Base-by-base conservation (phyloP, 768 basidiomycete genomes). In the Leccinum broughii region DNA sequence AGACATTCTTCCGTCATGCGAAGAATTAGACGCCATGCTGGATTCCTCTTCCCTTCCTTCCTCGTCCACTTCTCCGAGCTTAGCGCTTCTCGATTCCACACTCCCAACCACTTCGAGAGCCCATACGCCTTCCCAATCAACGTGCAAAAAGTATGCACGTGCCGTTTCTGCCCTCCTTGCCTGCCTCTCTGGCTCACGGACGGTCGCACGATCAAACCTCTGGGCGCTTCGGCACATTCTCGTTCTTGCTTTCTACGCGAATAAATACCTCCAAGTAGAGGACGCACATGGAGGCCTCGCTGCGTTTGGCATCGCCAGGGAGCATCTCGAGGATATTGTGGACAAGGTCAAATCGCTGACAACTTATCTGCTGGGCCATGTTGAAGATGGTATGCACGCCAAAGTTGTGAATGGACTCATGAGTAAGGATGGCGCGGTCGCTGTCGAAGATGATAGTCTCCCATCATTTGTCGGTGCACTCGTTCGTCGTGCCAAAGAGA, bases 151-250 rank as follows among this genome's bases (percentile, higher is more conserved):
- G 3, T 93, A 93, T 68, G 85, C 87, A 2, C 85, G 94, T 17
- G 76, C 80, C 5, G 79, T 85, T 13, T 71, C 74, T 37, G 86
- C 85, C 0, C 72, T 92, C 5, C 71, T 92, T 3, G 76, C 81
- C 1, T 70, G 84, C 28, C 77, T 92, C 58, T 64, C 76, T 5
- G 76, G 81, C 6, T 84, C 92, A 64, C 85, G 92, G 39, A 76
- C 82, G n/a, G 62, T 81, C 1, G 85, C 88, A 4, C 83, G 78
- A 54, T 74, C 76, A 15, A 82, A 89, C 55, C 65, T 85, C 0
- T 90, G 89, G 87, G 80, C 83, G 0, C 70, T 98, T 5, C 82
- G 84, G 9, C 90, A 93, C 68, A 76, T 93, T 56, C 73, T 91
- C 9, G 80, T 83, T 0, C 77, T 93, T 24, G 77, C 79, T 1